Evolutionary conservation across 164 flowering plant species (phyloP).

Genomic region (Vitis rotundifolia): DNA sequence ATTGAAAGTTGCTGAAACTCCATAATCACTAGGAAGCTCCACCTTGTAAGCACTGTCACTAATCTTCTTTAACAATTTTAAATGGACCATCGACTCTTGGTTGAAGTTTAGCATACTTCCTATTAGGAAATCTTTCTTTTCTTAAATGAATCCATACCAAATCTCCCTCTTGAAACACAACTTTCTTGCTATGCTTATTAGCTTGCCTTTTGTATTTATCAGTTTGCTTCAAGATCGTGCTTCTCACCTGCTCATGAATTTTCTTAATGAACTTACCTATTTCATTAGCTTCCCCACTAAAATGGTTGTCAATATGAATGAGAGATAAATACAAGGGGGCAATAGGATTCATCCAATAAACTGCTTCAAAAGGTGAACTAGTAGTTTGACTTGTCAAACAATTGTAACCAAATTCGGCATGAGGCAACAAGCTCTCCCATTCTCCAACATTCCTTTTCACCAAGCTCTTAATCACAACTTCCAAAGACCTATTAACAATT

Average conservation of each 20-base stretch:
- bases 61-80: no score
- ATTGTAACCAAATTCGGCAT: no score
- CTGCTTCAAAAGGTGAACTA: no score
- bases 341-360: no score
- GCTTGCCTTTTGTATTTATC: not conserved
- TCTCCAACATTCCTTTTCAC: no score
- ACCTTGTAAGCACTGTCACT: not conserved
- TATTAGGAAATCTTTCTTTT: not conserved
- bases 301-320: not conserved
- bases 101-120: not conserved
- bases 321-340: no score
- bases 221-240: not conserved
- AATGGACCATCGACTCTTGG: not conserved
- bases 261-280: not conserved
- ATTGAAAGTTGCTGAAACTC: not conserved
- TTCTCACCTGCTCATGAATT: not conserved
- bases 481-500: no score
- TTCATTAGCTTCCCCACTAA: not conserved
- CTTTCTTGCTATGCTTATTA: not conserved
- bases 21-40: not conserved
- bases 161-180: slow-evolving; percentile 4
- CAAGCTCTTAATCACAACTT: no score
- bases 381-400: no score
- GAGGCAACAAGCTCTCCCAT: not conserved
- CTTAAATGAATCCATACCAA: slow-evolving; percentile 5